phyloP scores from a whole-genome alignment of 2,329 filamentous ascomycete species.

The Tolypocladium ovalisporum region DNA sequence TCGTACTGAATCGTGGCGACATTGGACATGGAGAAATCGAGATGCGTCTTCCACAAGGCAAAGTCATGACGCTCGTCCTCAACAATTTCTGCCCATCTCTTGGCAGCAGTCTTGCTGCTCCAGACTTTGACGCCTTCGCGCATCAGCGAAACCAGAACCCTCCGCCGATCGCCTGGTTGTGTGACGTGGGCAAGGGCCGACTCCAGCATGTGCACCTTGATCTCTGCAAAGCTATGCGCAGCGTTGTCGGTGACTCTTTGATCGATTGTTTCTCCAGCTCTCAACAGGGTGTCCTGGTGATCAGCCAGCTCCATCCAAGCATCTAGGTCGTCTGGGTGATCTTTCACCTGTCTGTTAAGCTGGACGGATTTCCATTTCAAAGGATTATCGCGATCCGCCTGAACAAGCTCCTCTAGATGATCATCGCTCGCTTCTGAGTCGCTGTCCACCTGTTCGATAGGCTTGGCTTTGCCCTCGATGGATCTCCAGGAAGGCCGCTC shows the following conservation, averaged over 20 bases:
- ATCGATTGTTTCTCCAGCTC: slow-evolving; percentile 31
- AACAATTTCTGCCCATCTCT: slow-evolving; percentile 51
- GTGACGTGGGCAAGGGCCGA: slow-evolving; percentile 55
- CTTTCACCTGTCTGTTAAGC: slow-evolving; percentile 52
- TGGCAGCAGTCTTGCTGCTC: slow-evolving; percentile 48
- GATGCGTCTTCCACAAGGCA: slow-evolving; percentile 59
- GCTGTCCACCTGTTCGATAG: slow-evolving; percentile 32
- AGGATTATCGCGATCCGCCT: slow-evolving; percentile 27
- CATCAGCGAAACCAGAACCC: slow-evolving; percentile 59
- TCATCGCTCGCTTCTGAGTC: slow-evolving; percentile 39
- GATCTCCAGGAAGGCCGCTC: slow-evolving; percentile 50
- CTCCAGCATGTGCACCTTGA: slow-evolving; percentile 71
- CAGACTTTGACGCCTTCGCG: slow-evolving; percentile 65
- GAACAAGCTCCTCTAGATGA: slow-evolving; percentile 23
- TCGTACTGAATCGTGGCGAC: slow-evolving; percentile 59
- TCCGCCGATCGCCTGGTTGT: slow-evolving; percentile 37
- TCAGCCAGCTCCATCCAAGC: slow-evolving; percentile 71
- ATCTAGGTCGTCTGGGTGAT: slow-evolving; percentile 54
- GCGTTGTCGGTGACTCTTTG: slow-evolving; percentile 46
- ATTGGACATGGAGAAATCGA: slow-evolving; percentile 62
- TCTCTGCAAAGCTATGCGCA: slow-evolving; percentile 58
- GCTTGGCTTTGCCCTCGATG: slow-evolving; percentile 52
- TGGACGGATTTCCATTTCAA: slow-evolving; percentile 45
- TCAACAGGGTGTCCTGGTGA: slow-evolving; percentile 62
- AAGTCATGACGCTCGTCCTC: slow-evolving; percentile 26